Conservation (phyloP, 2,329 filamentous ascomycete species). For the Monilinia polystroma region DNA sequence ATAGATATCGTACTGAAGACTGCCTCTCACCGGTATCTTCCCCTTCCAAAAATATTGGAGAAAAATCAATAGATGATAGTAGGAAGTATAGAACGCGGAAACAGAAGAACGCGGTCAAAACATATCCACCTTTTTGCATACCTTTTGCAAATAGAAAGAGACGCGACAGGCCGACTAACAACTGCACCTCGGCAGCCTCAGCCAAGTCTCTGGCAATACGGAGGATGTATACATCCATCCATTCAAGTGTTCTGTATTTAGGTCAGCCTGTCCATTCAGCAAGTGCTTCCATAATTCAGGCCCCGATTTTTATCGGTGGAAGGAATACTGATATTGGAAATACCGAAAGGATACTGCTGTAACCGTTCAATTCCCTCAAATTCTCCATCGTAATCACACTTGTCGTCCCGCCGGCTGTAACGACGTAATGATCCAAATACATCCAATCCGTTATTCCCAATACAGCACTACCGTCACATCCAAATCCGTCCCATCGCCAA, state of each 20-base stretch:
- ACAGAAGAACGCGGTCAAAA: constrained; percentile 18
- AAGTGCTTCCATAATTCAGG: background rate
- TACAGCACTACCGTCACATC: background rate
- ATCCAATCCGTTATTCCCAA: background rate
- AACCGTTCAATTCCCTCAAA: constrained; percentile 16
- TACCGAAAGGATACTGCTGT: background rate
- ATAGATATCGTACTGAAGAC: background rate
- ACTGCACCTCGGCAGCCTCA: constrained; percentile 16
- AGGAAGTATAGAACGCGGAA: background rate
- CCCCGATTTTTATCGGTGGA: constrained; percentile 8
- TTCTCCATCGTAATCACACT: constrained; percentile 1
- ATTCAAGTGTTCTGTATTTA: constrained; percentile 1
- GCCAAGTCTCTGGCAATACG: constrained; percentile 6
- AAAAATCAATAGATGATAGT: background rate
- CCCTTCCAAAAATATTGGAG: background rate
- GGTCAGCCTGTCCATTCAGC: constrained; percentile 9
- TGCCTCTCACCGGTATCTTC: background rate
- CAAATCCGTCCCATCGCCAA: constrained; percentile 5
- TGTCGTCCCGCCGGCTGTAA: background rate
- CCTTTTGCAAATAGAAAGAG: background rate
- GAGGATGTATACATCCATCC: constrained; percentile 14
- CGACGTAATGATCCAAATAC: constrained; percentile 4
- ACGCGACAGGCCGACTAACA: constrained; percentile 3
- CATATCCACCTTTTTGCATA: constrained; percentile 14
- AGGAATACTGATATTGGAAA: constrained; percentile 14